These are phyloP conservation scores for Luvunga scandens DNA, from an alignment of 345 rosid species.

Conservation along the genomic window DNA sequence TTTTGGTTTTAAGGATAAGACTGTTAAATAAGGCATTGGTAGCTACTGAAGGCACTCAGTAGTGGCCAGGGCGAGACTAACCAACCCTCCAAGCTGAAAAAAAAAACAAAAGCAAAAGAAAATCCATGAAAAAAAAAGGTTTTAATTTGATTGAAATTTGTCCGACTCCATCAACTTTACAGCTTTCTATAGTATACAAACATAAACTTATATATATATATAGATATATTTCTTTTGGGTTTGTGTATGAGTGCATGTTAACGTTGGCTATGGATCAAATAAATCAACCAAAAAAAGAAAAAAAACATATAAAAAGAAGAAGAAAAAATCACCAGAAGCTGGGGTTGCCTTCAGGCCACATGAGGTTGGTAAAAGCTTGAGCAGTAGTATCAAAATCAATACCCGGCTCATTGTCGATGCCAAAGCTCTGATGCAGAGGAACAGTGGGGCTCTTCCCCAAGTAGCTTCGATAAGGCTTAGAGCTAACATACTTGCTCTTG, in stretches of 20 bases:
- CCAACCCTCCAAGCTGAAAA: no score
- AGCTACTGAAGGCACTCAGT: conserved; percentile 19
- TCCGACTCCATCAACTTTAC: no score
- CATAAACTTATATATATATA: no score
- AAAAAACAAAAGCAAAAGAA: no score
- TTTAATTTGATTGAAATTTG: no score
- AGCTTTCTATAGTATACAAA: no score
- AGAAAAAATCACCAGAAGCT: conserved; percentile 30
- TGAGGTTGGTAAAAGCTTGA: conserved; percentile 35
- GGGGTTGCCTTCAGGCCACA: conserved; percentile 49
- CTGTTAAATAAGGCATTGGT: conserved; percentile 18
- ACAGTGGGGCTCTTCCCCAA: conserved; percentile 17
- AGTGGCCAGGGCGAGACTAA: neutral
- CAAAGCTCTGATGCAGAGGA: conserved; percentile 41
- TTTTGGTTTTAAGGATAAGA: conserved; percentile 14
- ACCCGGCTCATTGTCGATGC: conserved; percentile 31
- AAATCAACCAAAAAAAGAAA: neutral
- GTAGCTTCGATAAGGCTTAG: conserved; percentile 43
- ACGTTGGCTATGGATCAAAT: neutral
- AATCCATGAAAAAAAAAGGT: no score
- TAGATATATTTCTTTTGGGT: no score
- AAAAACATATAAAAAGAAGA: neutral
- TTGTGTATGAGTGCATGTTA: neutral
- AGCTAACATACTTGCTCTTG: conserved; percentile 27
- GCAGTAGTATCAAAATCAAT: neutral